These are phyloP conservation scores for Coemansia sp. DNA, from an alignment of 192 early-diverging fungal species.

Conservation along the genomic window DNA sequence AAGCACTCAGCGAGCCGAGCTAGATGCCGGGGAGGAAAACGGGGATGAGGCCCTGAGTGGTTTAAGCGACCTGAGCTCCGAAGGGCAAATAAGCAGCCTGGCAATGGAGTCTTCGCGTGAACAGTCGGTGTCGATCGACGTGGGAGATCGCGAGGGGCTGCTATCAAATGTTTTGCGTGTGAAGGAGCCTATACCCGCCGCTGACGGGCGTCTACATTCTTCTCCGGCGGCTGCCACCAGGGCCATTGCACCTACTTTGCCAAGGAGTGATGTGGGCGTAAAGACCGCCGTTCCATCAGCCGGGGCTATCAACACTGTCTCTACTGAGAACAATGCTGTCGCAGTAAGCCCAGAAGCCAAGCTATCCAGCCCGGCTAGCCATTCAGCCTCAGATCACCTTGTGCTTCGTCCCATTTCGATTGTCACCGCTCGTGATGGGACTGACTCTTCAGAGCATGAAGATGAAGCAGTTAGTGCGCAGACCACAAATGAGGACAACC, in stretches of 20 bases:
- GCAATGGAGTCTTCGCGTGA: constrained; percentile 34
- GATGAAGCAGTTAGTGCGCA: constrained; percentile 4
- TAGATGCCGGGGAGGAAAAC: constrained; percentile 27
- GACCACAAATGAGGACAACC: constrained; percentile 2
- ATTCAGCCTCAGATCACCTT: constrained; percentile 30
- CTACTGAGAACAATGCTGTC: neutral
- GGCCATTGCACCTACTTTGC: neutral
- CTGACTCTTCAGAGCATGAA: neutral
- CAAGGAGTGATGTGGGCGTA: neutral
- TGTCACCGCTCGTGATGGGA: neutral
- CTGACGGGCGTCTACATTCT: neutral
- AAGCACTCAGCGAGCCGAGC: constrained; percentile 29
- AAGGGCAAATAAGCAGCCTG: constrained; percentile 26
- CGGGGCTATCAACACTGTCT: neutral
- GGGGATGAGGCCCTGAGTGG: constrained; percentile 15
- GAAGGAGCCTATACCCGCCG: neutral
- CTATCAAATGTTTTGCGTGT: neutral
- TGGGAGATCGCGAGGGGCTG: constrained; percentile 12
- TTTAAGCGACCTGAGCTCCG: constrained; percentile 22
- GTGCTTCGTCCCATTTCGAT: constrained; percentile 45
- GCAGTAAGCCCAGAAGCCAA: neutral
- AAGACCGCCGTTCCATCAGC: neutral
- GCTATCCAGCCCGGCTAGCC: constrained; percentile 15
- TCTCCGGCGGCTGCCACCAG: neutral
- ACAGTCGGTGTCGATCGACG: constrained; percentile 32